Evolutionary conservation across 1,139 yeast species (phyloP), one percentile per base, ranked within the genome.

Genomic region (Saccharomyces pastorianus): DNA sequence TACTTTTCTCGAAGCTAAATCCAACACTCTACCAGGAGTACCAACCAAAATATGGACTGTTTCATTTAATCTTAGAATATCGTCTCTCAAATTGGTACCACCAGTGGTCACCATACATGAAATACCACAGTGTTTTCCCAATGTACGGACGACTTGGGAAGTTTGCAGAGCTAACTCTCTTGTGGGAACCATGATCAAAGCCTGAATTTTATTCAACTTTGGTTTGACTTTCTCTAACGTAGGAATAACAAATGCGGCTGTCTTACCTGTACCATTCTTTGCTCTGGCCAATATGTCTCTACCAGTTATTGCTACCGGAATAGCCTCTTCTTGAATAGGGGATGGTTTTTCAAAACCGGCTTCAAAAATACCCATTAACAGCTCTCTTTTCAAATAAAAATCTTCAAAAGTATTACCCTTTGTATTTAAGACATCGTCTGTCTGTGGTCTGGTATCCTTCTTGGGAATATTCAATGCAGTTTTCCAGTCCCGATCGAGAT

Each of bases 21-120:
- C 99, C 61, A 93, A 80, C 47, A 93, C 93, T 77, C 99, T 85
- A 65, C 99, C 99, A 4, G 96, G 96, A 51, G 97, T 90, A 60
- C 96, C 96, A 48, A 90, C 97, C 58, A 90, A 75, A 50, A 90
- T 82, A 71, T 90, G 96, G 42, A 90, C 97, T 6, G 96, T 87
- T 54, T 93, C 98, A 67, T 87, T 82, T 66, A 93, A 79, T 77
- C 99, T 86, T 67, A 93, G 74, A 66, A 93, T 91, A 74, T 93
- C 99, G 73, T 93, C 99, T 73, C 88, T 84, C 64, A 93, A 78
- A 56, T 88, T 83, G 50, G 99, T 95, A 69, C 99, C 99, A 73
- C 99, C 99, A 17, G 99, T 93, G 71, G 98, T 88, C 57, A 93
- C 98, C 98, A 95, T 93, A 71, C 95, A 90, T 70, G 91, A 88